These are phyloP conservation scores for Diutina siamensis DNA, from an alignment of 1,139 yeast genomes.

Conservation along the genomic window DNA sequence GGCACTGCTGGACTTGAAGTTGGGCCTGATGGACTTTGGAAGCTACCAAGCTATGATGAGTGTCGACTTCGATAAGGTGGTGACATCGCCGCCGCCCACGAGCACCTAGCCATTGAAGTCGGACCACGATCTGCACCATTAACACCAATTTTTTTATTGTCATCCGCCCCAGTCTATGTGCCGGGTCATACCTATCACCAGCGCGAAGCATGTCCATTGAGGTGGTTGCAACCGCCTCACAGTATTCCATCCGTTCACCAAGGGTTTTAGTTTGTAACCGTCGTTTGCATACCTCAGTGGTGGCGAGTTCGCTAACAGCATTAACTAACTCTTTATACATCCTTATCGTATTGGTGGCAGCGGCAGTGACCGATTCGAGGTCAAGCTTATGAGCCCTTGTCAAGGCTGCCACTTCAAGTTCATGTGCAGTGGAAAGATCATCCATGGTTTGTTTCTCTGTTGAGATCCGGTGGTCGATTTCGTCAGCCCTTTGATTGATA, in stretches of 20 bases:
- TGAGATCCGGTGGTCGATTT: no score
- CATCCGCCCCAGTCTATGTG: background rate
- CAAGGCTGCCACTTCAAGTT: no score
- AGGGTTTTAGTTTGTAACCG: background rate
- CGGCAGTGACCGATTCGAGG: no score
- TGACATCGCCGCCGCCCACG: no score
- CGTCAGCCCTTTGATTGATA: no score
- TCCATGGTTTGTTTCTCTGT: no score
- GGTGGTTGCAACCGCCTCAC: background rate
- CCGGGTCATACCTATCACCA: background rate
- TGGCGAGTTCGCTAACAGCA: background rate
- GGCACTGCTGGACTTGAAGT: background rate
- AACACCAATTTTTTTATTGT: background rate
- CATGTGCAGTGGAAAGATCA: no score
- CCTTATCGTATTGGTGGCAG: no score
- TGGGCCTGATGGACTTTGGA: background rate
- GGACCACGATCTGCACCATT: background rate
- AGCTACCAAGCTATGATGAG: background rate
- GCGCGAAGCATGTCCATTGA: conserved; percentile 2
- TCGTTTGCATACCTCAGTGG: background rate
- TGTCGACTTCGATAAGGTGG: background rate
- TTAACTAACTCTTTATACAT: no score
- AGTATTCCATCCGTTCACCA: background rate
- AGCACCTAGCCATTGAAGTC: background rate
- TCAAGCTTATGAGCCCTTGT: no score